Percentiles rank a stretch among this genome's conserved stretches.
phyloP scores from a whole-genome alignment of 2,329 filamentous ascomycete genomes.

The Ceratocystis ficicola region DNA sequence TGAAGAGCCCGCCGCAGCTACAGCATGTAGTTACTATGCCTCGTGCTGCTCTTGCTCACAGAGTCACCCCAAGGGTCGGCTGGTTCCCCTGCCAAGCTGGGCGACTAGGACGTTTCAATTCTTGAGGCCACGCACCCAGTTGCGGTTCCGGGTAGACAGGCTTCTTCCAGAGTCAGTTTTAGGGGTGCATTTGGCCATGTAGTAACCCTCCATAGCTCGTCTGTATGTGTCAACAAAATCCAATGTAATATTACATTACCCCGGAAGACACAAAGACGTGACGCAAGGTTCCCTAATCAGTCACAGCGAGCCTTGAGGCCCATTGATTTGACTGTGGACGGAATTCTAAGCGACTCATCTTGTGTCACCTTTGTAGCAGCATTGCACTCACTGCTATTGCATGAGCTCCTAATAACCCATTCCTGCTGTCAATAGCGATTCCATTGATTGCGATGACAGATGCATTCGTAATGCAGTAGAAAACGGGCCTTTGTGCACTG shows the following conservation, averaged over 20 bases:
- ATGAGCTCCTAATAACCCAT: background rate
- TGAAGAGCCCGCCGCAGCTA: background rate
- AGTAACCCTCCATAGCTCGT: background rate
- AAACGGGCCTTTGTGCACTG: background rate
- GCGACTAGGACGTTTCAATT: background rate
- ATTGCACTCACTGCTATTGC: background rate
- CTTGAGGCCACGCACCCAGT: background rate
- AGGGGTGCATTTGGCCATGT: background rate
- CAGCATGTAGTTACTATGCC: background rate
- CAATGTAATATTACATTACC: background rate
- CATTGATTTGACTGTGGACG: background rate
- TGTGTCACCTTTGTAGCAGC: background rate
- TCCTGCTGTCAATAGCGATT: background rate
- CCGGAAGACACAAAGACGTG: background rate
- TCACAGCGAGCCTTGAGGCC: background rate
- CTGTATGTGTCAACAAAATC: background rate
- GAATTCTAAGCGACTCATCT: background rate
- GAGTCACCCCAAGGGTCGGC: background rate
- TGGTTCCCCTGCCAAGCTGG: background rate
- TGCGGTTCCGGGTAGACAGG: background rate
- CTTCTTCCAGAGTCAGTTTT: background rate
- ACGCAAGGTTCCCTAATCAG: background rate
- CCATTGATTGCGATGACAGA: background rate
- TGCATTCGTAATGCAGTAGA: background rate
- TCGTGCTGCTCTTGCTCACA: background rate